Conservation (phyloP, 176 grass and related monocot species). For the maize (Zea mays) region DNA sequence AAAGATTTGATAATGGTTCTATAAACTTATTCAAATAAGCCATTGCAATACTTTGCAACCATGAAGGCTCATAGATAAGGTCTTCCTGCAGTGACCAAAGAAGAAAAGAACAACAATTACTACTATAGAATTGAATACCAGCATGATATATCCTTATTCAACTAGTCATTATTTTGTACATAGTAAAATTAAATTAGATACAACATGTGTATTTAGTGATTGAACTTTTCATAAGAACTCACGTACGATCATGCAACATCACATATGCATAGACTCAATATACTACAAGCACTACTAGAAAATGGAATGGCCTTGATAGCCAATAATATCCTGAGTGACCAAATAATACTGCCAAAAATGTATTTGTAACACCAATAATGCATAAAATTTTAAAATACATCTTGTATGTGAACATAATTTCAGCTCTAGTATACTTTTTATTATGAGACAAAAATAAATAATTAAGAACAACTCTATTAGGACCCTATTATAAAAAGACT, state of each 20-base stretch:
- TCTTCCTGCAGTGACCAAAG: constrained; percentile 40
- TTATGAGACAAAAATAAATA: background rate
- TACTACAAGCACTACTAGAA: background rate
- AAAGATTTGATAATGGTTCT: constrained; percentile 43
- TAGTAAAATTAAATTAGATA: background rate
- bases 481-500: background rate
- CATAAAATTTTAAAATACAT: background rate
- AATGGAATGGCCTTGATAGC: background rate
- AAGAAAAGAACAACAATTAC: background rate
- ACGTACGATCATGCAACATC: background rate
- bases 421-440: background rate
- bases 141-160: background rate
- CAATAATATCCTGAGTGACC: background rate
- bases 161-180: background rate
- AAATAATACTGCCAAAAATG: background rate
- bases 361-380: background rate
- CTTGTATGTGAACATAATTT: background rate
- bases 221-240: background rate
- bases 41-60: constrained; percentile 40
- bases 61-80: constrained; percentile 42
- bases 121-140: background rate
- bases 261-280: background rate
- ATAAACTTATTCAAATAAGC: constrained; percentile 47
- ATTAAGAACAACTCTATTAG: background rate
- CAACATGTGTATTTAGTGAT: background rate